Conservation (phyloP, 805 yeast species). For the Metschnikowia amazonensis region DNA sequence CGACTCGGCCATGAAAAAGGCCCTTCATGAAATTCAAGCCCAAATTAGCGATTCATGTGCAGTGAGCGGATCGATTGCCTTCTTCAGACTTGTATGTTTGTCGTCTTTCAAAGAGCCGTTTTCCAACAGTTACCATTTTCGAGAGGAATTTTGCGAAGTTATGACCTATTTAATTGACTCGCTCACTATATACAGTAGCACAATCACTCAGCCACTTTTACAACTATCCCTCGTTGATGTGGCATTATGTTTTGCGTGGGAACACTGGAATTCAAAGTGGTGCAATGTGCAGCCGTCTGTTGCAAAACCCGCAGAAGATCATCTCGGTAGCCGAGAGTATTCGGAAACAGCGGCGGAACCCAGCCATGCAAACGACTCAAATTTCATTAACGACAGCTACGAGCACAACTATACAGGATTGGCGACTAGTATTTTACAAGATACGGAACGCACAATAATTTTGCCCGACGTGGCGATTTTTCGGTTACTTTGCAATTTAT, state of each 20-base stretch:
- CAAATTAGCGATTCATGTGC: constrained; percentile 4
- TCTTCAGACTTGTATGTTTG: constrained; percentile 11
- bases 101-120: constrained; percentile 7
- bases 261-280: constrained; percentile 16
- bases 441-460: not conserved
- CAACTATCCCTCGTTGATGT: constrained; percentile 13
- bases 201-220: constrained; percentile 8
- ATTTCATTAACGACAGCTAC: constrained; percentile 1
- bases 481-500: constrained; percentile 16
- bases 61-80: constrained; percentile 10
- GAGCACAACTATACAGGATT: constrained; percentile 1
- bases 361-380: not conserved
- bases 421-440: not conserved
- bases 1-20: constrained; percentile 6
- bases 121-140: constrained; percentile 12
- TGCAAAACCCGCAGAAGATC: constrained; percentile 4
- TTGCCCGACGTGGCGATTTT: constrained; percentile 9
- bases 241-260: constrained; percentile 13
- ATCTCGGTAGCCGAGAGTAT: not conserved
- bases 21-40: constrained; percentile 4
- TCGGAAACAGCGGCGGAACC: not conserved
- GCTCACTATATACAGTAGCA: constrained; percentile 5
- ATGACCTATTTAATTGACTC: constrained; percentile 12
- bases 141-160: constrained; percentile 10
- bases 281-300: constrained; percentile 5